Percentiles rank a stretch among this genome's conserved stretches.
Conservation (phyloP, 2,329 filamentous ascomycete species). For the Nothophoma quercina region DNA sequence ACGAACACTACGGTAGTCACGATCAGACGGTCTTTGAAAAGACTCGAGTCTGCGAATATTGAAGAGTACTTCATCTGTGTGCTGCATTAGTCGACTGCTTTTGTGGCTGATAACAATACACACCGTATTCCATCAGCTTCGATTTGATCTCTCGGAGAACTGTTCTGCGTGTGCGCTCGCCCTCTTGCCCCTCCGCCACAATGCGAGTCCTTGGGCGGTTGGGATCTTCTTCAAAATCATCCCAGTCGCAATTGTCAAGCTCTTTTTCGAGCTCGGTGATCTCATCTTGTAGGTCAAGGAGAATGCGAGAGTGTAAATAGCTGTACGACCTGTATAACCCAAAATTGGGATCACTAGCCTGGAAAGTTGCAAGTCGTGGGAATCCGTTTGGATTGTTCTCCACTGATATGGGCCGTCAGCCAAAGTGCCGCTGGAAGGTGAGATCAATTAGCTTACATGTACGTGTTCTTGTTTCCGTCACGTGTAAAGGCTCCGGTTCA, state of each 20-base stretch:
- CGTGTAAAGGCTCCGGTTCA: slow-evolving; percentile 36
- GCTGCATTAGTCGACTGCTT: slow-evolving; percentile 7
- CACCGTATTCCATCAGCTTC: slow-evolving; percentile 48
- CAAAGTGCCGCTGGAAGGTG: background rate
- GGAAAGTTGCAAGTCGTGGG: slow-evolving; percentile 49
- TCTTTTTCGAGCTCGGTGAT: slow-evolving; percentile 48
- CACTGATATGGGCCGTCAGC: slow-evolving; percentile 28
- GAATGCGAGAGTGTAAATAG: slow-evolving; percentile 50
- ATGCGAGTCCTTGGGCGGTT: slow-evolving; percentile 8
- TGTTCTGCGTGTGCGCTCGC: slow-evolving; percentile 28
- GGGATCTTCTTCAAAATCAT: slow-evolving; percentile 36
- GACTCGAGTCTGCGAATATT: slow-evolving; percentile 48
- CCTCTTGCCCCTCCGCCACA: slow-evolving; percentile 19
- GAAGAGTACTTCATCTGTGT: slow-evolving; percentile 48
- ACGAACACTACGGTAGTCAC: slow-evolving; percentile 51
- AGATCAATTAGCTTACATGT: slow-evolving; percentile 31
- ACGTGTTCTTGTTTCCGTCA: slow-evolving; percentile 45
- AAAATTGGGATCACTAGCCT: slow-evolving; percentile 51
- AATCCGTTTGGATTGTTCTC: slow-evolving; percentile 51
- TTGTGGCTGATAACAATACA: too few species aligned
- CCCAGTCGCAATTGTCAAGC: slow-evolving; percentile 46
- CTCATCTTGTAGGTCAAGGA: slow-evolving; percentile 50
- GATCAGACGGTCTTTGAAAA: slow-evolving; percentile 50
- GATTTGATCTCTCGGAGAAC: slow-evolving; percentile 43
- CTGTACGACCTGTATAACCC: slow-evolving; percentile 50